Percentiles rank a stretch among this genome's conserved stretches.
Conservation (phyloP, 2,329 filamentous ascomycete species). For the Colletotrichum coccodes region DNA sequence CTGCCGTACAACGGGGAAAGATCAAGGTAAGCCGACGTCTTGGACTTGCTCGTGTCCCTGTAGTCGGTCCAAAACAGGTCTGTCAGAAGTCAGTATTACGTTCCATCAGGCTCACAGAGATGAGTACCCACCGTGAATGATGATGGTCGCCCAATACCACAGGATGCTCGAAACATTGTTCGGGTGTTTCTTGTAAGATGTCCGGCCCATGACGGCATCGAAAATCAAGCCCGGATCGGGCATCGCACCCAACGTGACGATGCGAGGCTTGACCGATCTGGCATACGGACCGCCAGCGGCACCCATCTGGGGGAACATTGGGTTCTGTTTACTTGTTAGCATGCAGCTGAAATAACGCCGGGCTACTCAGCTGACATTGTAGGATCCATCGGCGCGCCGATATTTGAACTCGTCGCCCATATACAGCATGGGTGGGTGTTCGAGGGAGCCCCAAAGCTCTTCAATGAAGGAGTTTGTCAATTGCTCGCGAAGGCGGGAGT, state of each 20-base stretch:
- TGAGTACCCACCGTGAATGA: conserved; percentile 71
- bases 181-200: conserved; percentile 66
- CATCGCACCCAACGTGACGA: conserved; percentile 69
- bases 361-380: conserved; percentile 60
- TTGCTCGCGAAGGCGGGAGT: conserved; percentile 69
- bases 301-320: conserved; percentile 71
- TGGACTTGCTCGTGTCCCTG: conserved; percentile 66
- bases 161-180: conserved; percentile 79
- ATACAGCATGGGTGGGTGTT: conserved; percentile 77
- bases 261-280: conserved; percentile 68
- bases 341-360: background rate
- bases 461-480: conserved; percentile 76
- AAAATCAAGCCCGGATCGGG: conserved; percentile 75
- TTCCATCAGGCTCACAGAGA: background rate
- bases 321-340: conserved; percentile 58
- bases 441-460: conserved; percentile 76
- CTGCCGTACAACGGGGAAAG: conserved; percentile 78
- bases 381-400: conserved; percentile 75
- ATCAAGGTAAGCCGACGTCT: conserved; percentile 79
- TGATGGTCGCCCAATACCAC: conserved; percentile 62
- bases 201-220: conserved; percentile 67
- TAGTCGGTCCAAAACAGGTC: conserved; percentile 79
- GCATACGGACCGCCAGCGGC: conserved; percentile 76
- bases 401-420: conserved; percentile 72
- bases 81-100: conserved; percentile 33